Base-by-base conservation (phyloP, 2,329 filamentous ascomycete species). In the Bipolaris victoriae region DNA sequence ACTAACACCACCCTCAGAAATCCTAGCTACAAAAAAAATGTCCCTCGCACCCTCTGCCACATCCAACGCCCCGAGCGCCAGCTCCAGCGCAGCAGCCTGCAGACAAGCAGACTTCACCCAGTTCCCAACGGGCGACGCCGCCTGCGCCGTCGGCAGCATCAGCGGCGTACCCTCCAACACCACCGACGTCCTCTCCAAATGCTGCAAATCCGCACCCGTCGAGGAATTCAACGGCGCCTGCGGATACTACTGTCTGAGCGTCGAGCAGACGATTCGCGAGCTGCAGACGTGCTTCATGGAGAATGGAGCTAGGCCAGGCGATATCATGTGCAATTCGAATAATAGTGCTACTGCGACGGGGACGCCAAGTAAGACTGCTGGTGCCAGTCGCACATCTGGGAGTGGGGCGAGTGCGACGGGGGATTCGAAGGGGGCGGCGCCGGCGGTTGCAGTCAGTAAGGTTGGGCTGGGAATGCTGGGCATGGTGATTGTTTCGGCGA, bases 161-260 rank as follows among this genome's bases (percentile, higher is more conserved):
- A 43, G 43, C 1, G 62, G 67, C 35, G 46, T 74, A 10, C 65
- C 70, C 7, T 58, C 56, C 49, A 73, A 70, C 59, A 70, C 69
- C 18, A 57, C 60, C 37, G 55, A 63, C 24, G 61, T 64, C 18
- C 63, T 74, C 39, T 58, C 64, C 9, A 52, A 57, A 41, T 75
- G 72, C 68, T 75, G 72, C 69, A 73, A 73, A 39, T 57, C 59
- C 33, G 71, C 70, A 7, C 66, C 70, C 6, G 71, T 74, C 44
- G 65, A 73, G 47, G 53, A 58, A 2, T 74, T 60, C 55, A 72
- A 68, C 37, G 64, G 63, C 52, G 57, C 64, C 29, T 75, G 72
- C 58, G 70, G 68, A 13, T 62, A 65, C 49, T 74, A 69, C 57
- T 75, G 72, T 48, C 63, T 75, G 2, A 60, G 65, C 7, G 55